A percentile compares a stretch with the other conserved stretches of the same genome.
Evolutionary conservation across 345 rosid species (phyloP).

Genomic region (Salix viminalis): DNA sequence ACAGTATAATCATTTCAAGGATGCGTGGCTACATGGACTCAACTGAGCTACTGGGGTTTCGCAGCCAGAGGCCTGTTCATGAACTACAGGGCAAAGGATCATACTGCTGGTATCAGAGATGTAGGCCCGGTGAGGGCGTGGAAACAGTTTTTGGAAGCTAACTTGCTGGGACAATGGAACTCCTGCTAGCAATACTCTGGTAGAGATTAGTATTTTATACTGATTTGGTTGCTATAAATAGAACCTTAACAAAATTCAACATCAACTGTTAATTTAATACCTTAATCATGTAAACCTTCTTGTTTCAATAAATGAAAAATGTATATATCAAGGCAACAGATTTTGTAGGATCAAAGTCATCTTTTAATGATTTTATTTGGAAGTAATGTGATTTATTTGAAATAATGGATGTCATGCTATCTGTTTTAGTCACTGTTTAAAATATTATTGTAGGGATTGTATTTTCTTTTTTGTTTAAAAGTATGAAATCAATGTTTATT

Average conservation of each 20-base stretch:
- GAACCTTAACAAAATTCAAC: not conserved
- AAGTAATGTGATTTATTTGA: no score
- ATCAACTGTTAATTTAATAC: no score
- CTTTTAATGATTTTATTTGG: no score
- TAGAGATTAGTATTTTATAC: not conserved
- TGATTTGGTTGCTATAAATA: no score
- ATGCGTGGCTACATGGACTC: conserved; percentile 51
- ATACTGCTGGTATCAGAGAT: conserved; percentile 3
- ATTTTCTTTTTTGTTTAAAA: no score
- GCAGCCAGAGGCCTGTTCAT: conserved; percentile 66
- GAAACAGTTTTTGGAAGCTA: conserved; percentile 40
- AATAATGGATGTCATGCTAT: no score
- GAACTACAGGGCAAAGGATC: conserved; percentile 23
- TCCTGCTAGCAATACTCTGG: not conserved
- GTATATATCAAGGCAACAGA: not conserved
- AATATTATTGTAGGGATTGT: no score
- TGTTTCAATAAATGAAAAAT: not conserved
- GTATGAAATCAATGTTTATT: no score
- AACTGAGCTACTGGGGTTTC: conserved; percentile 66
- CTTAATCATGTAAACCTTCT: no score
- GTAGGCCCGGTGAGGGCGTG: conserved; percentile 49
- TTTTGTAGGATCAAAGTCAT: no score
- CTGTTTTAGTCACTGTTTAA: no score
- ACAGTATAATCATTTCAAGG: conserved; percentile 39
- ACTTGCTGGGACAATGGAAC: not conserved